A percentile compares a stretch with the other conserved stretches of the same genome.
Evolutionary conservation across 148 eudicot genomes (phyloP).

Genomic region (Vaccinium myrtillus): DNA sequence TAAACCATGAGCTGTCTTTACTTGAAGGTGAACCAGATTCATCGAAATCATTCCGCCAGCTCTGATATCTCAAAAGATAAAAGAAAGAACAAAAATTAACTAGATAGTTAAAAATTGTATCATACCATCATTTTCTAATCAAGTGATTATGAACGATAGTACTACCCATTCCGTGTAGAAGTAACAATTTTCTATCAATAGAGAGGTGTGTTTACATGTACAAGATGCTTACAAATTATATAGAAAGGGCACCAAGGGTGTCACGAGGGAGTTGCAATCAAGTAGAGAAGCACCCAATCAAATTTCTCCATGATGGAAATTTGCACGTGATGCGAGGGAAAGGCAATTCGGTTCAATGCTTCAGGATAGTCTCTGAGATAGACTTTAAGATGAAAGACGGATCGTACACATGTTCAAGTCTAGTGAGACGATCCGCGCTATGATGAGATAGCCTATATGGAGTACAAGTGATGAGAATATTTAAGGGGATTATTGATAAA

Average conservation of each 20-base stretch:
- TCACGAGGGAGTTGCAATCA: too few species aligned
- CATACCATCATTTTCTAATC: neutral
- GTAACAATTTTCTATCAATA: neutral
- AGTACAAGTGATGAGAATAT: too few species aligned
- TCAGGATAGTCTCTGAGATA: too few species aligned
- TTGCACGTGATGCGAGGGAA: too few species aligned
- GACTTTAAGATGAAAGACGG: too few species aligned
- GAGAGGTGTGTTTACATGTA: neutral
- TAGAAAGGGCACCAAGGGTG: neutral
- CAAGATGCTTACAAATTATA: neutral
- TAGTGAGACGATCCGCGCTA: too few species aligned
- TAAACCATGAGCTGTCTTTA: slow-evolving; percentile 50
- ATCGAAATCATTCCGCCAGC: slow-evolving; percentile 37
- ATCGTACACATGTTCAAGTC: too few species aligned
- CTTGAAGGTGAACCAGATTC: slow-evolving; percentile 41
- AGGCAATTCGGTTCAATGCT: too few species aligned
- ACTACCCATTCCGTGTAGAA: neutral
- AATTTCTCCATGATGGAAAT: neutral
- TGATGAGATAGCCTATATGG: too few species aligned
- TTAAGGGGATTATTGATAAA: too few species aligned
- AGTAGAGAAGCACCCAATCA: neutral
- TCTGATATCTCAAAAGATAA: slow-evolving; percentile 36
- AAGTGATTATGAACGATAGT: too few species aligned
- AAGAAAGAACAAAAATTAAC: slow-evolving; percentile 7
- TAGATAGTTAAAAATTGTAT: slow-evolving; percentile 11